These are phyloP conservation scores for Parsonsia alboflavescens DNA, from an alignment of 257 asterid species.

Conservation along the genomic window DNA sequence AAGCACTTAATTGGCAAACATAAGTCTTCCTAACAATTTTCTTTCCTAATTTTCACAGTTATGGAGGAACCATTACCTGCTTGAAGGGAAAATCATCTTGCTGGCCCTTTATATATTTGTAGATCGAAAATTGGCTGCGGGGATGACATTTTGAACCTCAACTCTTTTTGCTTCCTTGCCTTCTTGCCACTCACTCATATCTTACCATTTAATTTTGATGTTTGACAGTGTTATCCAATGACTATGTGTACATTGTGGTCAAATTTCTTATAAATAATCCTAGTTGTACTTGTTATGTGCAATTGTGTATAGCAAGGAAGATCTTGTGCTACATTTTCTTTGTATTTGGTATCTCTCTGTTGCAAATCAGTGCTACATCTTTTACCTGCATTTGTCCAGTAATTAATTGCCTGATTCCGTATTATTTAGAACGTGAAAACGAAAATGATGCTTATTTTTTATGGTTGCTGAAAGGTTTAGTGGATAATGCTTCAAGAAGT, in stretches of 20 bases:
- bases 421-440: not conserved
- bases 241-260: not conserved
- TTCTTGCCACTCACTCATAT: not conserved
- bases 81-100: slow-evolving; percentile 27
- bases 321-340: no score
- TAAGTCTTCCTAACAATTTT: slow-evolving; percentile 7
- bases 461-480: not conserved
- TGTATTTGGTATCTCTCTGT: not conserved
- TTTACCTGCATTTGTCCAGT: not conserved
- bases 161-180: not conserved
- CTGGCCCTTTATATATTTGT: not conserved
- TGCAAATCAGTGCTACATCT: not conserved
- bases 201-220: not conserved
- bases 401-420: not conserved
- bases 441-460: no score
- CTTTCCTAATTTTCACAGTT: slow-evolving; percentile 39
- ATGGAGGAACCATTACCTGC: slow-evolving; percentile 79
- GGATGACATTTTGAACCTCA: not conserved
- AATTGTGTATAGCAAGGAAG: no score
- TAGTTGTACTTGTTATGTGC: no score
- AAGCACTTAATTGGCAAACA: no score
- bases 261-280: not conserved
- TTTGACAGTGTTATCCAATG: not conserved
- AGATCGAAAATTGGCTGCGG: not conserved
- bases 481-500: not conserved